Percentiles rank a stretch among this genome's conserved stretches.
phyloP scores from a whole-genome alignment of 768 basidiomycete species.

The Mycena floridula region DNA sequence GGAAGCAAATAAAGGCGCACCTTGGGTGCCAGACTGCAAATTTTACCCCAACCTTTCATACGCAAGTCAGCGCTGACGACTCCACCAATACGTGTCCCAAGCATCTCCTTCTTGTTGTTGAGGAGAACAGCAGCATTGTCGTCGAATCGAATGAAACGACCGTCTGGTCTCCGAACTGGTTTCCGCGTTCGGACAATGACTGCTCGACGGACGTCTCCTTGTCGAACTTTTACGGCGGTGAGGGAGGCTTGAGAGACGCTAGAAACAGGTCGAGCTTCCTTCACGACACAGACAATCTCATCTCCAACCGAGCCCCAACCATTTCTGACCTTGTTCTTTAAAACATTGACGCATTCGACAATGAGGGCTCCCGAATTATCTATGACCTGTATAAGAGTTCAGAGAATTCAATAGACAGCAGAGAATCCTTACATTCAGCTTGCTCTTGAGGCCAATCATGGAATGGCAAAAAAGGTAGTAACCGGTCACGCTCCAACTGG shows the following conservation, averaged over 20 bases:
- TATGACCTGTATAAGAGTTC: conserved; percentile 59
- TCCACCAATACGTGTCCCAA: conserved; percentile 92
- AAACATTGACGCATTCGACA: conserved; percentile 93
- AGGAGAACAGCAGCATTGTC: conserved; percentile 94
- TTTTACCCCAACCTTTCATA: conserved; percentile 92
- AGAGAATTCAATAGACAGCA: neutral
- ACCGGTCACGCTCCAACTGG: neutral
- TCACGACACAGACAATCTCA: conserved; percentile 93
- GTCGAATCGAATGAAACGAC: conserved; percentile 83
- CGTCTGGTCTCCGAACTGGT: conserved; percentile 79
- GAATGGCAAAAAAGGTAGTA: conserved; percentile 2
- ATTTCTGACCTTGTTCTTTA: conserved; percentile 94
- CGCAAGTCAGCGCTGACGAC: conserved; percentile 89
- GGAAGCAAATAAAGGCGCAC: conserved; percentile 28
- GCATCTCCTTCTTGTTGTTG: conserved; percentile 94
- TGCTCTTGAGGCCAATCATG: conserved; percentile 96
- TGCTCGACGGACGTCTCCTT: conserved; percentile 92
- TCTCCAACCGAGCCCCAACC: conserved; percentile 93
- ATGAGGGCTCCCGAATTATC: conserved; percentile 96
- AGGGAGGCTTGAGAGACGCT: conserved; percentile 60
- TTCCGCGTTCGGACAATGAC: conserved; percentile 94
- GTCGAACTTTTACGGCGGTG: conserved; percentile 83
- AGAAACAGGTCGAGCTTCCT: conserved; percentile 80
- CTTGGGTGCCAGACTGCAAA: conserved; percentile 87
- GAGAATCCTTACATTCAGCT: conserved; percentile 69